These are phyloP conservation scores for Verbena officinalis DNA, from an alignment of 257 asterid genomes.

Conservation along the genomic window DNA sequence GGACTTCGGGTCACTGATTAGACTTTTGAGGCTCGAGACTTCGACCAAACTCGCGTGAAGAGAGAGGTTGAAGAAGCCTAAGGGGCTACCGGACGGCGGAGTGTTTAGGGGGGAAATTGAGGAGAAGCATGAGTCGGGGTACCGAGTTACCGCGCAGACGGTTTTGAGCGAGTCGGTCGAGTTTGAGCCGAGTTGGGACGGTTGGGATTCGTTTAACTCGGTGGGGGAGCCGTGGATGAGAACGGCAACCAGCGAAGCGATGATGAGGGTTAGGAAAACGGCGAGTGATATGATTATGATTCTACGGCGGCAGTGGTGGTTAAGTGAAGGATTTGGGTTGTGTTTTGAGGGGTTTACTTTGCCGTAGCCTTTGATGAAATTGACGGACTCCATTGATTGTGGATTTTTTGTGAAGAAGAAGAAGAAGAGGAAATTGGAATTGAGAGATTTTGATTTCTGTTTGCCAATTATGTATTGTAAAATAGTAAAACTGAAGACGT, in stretches of 20 bases:
- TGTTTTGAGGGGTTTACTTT: conserved; percentile 45
- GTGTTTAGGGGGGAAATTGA: conserved; percentile 59
- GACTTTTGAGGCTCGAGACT: conserved; percentile 37
- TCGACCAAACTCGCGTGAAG: conserved; percentile 50
- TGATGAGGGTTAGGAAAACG: conserved; percentile 36
- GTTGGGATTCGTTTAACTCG: conserved; percentile 34
- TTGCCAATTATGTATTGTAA: not conserved
- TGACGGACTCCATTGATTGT: conserved; percentile 46
- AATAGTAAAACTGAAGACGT: not conserved
- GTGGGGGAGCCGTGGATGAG: conserved; percentile 44
- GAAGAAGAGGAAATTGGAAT: not conserved
- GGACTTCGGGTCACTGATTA: conserved; percentile 36
- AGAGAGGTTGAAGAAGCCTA: conserved; percentile 69
- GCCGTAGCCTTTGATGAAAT: conserved; percentile 62
- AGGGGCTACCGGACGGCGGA: conserved; percentile 57
- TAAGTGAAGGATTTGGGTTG: conserved; percentile 23
- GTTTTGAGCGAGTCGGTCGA: conserved; percentile 54
- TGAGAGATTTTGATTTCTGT: not conserved
- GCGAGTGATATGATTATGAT: conserved; percentile 37
- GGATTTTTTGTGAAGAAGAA: not conserved
- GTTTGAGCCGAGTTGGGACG: conserved; percentile 40
- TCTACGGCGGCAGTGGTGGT: conserved; percentile 28
- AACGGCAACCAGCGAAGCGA: conserved; percentile 40
- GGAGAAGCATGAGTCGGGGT: conserved; percentile 70
- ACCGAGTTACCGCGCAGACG: conserved; percentile 79